Conservation (phyloP, 2,329 filamentous ascomycete genomes). For the Sordariomycetes sp. region DNA sequence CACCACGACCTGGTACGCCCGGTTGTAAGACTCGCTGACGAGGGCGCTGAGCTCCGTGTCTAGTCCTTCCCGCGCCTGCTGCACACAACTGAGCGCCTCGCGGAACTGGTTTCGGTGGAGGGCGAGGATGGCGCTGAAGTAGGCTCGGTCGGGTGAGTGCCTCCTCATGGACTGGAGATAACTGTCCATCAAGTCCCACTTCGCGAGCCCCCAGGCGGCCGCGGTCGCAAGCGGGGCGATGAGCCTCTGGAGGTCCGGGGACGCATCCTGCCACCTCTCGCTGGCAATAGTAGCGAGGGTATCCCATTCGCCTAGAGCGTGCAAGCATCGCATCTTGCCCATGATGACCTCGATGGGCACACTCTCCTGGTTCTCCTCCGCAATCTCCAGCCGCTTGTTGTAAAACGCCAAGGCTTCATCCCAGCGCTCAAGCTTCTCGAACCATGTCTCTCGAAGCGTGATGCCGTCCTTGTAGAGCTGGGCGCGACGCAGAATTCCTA, state of each 20-base stretch:
- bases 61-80: slow-evolving; percentile 81
- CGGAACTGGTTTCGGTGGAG: slow-evolving; percentile 94
- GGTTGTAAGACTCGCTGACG: slow-evolving; percentile 96
- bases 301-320: slow-evolving; percentile 96
- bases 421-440: slow-evolving; percentile 96
- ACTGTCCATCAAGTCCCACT: slow-evolving; percentile 97
- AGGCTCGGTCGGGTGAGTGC: slow-evolving; percentile 84
- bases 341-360: slow-evolving; percentile 87
- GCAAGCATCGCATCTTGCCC: slow-evolving; percentile 98
- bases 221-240: slow-evolving; percentile 92
- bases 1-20: slow-evolving; percentile 95
- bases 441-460: slow-evolving; percentile 95
- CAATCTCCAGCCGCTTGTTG: slow-evolving; percentile 47
- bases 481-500: slow-evolving; percentile 91
- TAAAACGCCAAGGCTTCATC: slow-evolving; percentile 92
- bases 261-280: slow-evolving; percentile 86
- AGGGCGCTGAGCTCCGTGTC: slow-evolving; percentile 93
- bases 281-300: slow-evolving; percentile 77
- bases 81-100: slow-evolving; percentile 77
- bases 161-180: slow-evolving; percentile 94
- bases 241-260: slow-evolving; percentile 71
- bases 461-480: slow-evolving; percentile 90
- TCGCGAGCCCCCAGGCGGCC: slow-evolving; percentile 88
- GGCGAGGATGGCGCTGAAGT: slow-evolving; percentile 92
- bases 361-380: slow-evolving; percentile 30